A percentile compares a stretch with the other conserved stretches of the same genome.
These are phyloP conservation scores for Aspergillus candidus DNA, from an alignment of 2,329 filamentous ascomycete genomes.

Conservation along the genomic window DNA sequence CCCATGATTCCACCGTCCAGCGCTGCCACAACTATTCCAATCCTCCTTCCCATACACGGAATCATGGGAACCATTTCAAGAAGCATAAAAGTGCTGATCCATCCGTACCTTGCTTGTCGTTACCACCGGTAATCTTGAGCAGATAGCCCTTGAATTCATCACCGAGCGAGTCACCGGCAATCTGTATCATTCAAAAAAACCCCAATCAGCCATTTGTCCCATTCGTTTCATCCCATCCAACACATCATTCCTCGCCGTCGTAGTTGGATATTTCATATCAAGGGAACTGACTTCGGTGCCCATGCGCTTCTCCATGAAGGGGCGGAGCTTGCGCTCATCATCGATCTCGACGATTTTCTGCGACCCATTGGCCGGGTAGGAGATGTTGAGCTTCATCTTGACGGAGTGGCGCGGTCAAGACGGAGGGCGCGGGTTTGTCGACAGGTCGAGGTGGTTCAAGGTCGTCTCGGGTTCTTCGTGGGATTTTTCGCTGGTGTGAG, in stretches of 20 bases:
- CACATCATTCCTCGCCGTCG: slow-evolving; percentile 3
- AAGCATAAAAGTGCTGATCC: slow-evolving; percentile 1
- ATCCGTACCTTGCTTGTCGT: slow-evolving; percentile 88
- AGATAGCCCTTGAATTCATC: slow-evolving; percentile 99
- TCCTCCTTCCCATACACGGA: too few relatives aligned
- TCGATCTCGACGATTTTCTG: slow-evolving; percentile 99
- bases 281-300: slow-evolving; percentile 46
- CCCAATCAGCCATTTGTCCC: slow-evolving; percentile 27
- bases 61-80: background rate
- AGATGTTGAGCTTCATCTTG: slow-evolving; percentile 74
- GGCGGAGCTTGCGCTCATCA: slow-evolving; percentile 97
- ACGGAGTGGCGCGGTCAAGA: slow-evolving; percentile 46
- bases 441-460: slow-evolving; percentile 31
- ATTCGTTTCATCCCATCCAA: slow-evolving; percentile 7
- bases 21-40: too few relatives aligned
- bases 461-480: slow-evolving; percentile 33
- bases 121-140: slow-evolving; percentile 98
- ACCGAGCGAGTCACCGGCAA: slow-evolving; percentile 87
- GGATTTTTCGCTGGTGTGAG: slow-evolving; percentile 33
- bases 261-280: slow-evolving; percentile 2
- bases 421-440: slow-evolving; percentile 40
- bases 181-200: slow-evolving; percentile 45
- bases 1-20: too few relatives aligned
- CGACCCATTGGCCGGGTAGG: slow-evolving; percentile 97
- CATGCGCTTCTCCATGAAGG: slow-evolving; percentile 98